phyloP scores from a whole-genome alignment of 495 filamentous ascomycete species.

The Extremus antarcticus region DNA sequence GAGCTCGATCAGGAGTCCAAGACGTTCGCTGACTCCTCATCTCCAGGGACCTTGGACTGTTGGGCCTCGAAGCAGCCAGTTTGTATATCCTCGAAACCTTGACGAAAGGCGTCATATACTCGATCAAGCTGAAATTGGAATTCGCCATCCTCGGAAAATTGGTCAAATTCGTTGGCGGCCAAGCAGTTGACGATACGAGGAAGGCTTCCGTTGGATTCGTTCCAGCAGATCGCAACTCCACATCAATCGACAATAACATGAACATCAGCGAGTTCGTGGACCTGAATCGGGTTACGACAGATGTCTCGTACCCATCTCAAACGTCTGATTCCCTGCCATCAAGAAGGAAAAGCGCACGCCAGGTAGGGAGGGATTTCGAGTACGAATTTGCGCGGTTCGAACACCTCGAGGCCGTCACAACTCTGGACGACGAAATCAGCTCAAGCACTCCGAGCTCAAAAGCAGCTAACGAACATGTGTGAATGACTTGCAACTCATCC shows the following conservation, averaged over 20 bases:
- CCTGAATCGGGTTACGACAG: background rate
- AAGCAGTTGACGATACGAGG: background rate
- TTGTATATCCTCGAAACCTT: constrained; percentile 46
- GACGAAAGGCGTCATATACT: constrained; percentile 49
- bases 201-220: background rate
- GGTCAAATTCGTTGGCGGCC: constrained; percentile 15
- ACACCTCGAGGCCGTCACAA: background rate
- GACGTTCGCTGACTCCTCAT: no score
- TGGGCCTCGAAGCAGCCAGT: constrained; percentile 41
- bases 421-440: background rate
- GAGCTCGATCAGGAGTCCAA: no score
- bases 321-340: background rate
- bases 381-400: constrained; percentile 1
- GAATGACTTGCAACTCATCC: no score
- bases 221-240: background rate
- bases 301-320: background rate
- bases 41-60: constrained; percentile 38
- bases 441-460: background rate
- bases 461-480: background rate
- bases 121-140: constrained; percentile 55
- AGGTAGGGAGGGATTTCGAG: background rate
- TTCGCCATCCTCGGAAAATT: constrained; percentile 49
- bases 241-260: background rate
- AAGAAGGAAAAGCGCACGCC: background rate
- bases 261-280: constrained; percentile 4